These are phyloP conservation scores for Ogataea henricii DNA, from an alignment of 805 yeast genomes.

Conservation along the genomic window DNA sequence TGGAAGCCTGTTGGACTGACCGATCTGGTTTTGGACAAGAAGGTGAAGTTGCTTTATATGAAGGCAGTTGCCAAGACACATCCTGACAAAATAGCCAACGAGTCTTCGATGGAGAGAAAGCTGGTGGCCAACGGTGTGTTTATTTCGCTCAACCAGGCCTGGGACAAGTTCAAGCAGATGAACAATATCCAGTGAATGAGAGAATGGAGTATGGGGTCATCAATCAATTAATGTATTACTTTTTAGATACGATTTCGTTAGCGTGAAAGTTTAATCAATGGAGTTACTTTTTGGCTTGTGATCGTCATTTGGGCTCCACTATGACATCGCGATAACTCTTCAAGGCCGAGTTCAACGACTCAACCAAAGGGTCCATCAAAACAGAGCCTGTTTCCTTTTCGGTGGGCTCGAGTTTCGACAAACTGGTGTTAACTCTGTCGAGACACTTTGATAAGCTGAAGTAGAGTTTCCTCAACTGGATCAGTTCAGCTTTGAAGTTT, in stretches of 20 bases:
- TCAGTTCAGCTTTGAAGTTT: conserved; percentile 34
- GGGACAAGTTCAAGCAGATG: conserved; percentile 77
- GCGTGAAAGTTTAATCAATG: too few relatives aligned
- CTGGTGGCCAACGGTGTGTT: conserved; percentile 89
- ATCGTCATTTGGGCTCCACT: conserved; percentile 22
- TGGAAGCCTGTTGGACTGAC: conserved; percentile 70
- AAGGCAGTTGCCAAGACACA: conserved; percentile 77
- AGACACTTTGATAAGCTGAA: conserved; percentile 50
- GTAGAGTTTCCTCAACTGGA: conserved; percentile 46
- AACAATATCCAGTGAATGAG: conserved; percentile 38
- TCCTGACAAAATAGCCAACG: conserved; percentile 76
- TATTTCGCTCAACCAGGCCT: conserved; percentile 78
- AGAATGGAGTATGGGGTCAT: too few relatives aligned
- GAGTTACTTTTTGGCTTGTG: too few relatives aligned
- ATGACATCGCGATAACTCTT: conserved; percentile 46
- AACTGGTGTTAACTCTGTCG: conserved; percentile 42
- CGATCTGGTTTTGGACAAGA: conserved; percentile 85
- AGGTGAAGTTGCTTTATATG: conserved; percentile 83
- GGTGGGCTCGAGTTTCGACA: conserved; percentile 18
- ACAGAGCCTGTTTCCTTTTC: conserved; percentile 19
- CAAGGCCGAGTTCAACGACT: conserved; percentile 49
- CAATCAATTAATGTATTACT: conserved; percentile 2
- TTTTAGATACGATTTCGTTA: not conserved
- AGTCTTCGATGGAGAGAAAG: conserved; percentile 64
- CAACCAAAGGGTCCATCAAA: conserved; percentile 45